Base-by-base conservation (phyloP, 1,284 basidiomycete species). In the Malassezia arunalokei region DNA sequence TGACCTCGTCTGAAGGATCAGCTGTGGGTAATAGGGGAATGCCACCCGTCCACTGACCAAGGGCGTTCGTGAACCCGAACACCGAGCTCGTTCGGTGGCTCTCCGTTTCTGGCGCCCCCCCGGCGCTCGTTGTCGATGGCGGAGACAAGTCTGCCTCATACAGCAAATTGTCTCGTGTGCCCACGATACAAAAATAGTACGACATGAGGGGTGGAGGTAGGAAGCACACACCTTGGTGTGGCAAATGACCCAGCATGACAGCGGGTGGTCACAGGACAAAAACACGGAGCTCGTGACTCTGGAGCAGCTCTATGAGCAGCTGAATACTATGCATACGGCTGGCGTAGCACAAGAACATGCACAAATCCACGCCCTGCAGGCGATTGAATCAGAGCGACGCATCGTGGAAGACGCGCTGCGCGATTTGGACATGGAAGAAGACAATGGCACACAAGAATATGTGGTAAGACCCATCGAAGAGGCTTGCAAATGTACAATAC, bases 151-250 rank as follows among this genome's bases (percentile, higher is more conserved):
- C 66, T 24, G 63, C 57, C 43, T 71, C 65, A 57, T 71, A 73
- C 8, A 73, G 55, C 40, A 68, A 65, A 20, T 68, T 69, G 49
- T 73, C 70, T 29, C 64, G 53, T 20, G 70, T 63, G 1, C 66
- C 66, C 45, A 73, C 64, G 42, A 73, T 58, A 24, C 57, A 59
- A 32, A 73, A 63, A 48, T 71, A 73, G 61, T 73, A 73, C 8
- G 53, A 47, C 48, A 56, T 50, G 32, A 5, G 33, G 20, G 4
- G 33, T 15, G 33, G 11, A 35, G 11, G 15, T 35, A 35, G 5
- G 33, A 15, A 15, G 15, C 11, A 35, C 11, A 11, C 33, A 5
- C 11, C 33, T 11, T 5, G 33, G 33, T 12, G 11, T 11, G 15
- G 33, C 15, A 35, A 11, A 35, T 15, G 15, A 32, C 11, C 17